Base-by-base conservation (phyloP, 768 basidiomycete species). In the Infundibulicybe gibba region DNA sequence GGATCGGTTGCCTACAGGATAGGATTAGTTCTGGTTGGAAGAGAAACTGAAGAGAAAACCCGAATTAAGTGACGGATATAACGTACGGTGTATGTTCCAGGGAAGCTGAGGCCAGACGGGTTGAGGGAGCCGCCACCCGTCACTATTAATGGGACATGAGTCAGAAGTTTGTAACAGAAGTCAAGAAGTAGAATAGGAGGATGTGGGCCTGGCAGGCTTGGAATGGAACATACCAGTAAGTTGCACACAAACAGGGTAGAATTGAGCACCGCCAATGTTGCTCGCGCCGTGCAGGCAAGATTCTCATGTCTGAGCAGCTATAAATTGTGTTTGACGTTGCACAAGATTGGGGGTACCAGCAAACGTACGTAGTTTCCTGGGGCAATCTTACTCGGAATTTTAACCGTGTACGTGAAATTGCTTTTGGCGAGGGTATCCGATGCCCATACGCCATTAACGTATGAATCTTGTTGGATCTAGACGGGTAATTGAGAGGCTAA, bases 201-300 rank as follows among this genome's bases (percentile, higher is more conserved):
- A 25, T 8, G 25, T 8, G 3, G 25, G n/a, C n/a, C 25, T 8
- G 3, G 25, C 8, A 25, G 25, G 25, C 8, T 3, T 8, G 25
- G 8, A 8, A 8, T 3, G 8, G 25, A 25, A 31, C 10, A 14
- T 52, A 61, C 63, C 58, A 5, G 64, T 67, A 17, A 70, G 52
- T 43, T 70, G 67, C n/a, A 70, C 60, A 55, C 67, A 70, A 16
- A 68, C 56, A 13, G 69, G 67, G 45, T 70, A 70, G 58, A 70
- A 70, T 41, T 70, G 67, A 25, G 69, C 66, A 13, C 69, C 67
- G 17, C 63, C 64, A 40, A 58, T 21, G 33, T 56, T 63, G 14
- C 52, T 49, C 14, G 59, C 68, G 12, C 52, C 66, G 45, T 70
- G 69, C 41, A 70, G 47, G 69, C 67, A n/a, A 70, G 59, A 40